These are phyloP conservation scores for Naegleria gruberi DNA, from an alignment of 208 protist species.

Conservation along the genomic window DNA sequence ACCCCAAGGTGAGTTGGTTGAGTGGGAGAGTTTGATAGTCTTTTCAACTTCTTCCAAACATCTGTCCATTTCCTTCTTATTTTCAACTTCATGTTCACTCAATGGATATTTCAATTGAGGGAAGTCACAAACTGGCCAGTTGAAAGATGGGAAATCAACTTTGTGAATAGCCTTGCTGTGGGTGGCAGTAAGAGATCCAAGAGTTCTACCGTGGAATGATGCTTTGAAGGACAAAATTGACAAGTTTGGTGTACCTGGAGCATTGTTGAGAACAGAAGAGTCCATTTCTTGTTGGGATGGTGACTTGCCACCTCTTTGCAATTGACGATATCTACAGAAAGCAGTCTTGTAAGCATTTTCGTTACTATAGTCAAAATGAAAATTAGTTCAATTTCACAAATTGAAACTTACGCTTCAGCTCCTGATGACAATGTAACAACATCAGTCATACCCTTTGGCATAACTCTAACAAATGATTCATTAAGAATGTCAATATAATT, in stretches of 20 bases:
- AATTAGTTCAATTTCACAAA: conserved; percentile 39
- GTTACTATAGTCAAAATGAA: conserved; percentile 26
- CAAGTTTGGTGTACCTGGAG: conserved; percentile 45
- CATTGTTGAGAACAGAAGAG: conserved; percentile 44
- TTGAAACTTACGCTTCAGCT: not conserved
- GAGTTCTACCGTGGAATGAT: conserved; percentile 49
- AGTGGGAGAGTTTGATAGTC: conserved; percentile 27
- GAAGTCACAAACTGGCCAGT: conserved; percentile 51
- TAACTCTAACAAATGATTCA: conserved; percentile 45
- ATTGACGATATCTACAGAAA: conserved; percentile 46
- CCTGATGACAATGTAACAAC: not conserved
- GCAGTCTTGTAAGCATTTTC: conserved; percentile 55
- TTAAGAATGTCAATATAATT: conserved; percentile 42
- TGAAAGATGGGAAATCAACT: conserved; percentile 54
- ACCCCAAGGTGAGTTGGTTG: conserved; percentile 5
- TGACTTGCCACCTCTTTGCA: conserved; percentile 16
- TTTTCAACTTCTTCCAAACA: conserved; percentile 45
- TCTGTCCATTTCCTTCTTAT: conserved; percentile 41
- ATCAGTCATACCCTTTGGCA: conserved; percentile 41
- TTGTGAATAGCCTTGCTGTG: conserved; percentile 56
- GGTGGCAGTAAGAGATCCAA: conserved; percentile 48
- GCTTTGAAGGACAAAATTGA: conserved; percentile 47
- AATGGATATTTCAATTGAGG: conserved; percentile 53
- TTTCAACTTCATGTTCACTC: conserved; percentile 35
- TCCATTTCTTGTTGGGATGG: conserved; percentile 43